Evolutionary conservation across 208 protist species (phyloP).

Genomic region (Leptomonas seymouri): DNA sequence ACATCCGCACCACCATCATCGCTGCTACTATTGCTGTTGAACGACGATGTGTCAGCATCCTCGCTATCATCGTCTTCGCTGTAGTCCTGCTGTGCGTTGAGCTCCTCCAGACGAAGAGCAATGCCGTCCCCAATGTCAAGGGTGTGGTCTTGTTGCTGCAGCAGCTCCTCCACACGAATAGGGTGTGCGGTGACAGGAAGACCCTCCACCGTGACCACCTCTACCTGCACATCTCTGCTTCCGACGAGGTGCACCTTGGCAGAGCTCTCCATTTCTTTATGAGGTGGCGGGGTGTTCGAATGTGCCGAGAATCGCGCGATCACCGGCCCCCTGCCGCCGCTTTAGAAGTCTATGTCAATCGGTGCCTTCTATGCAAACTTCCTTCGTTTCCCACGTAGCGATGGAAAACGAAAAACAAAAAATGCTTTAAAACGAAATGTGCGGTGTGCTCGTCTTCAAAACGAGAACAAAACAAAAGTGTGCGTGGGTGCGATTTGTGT

Average conservation of each 20-base stretch:
- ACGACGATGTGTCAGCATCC: conserved; percentile 6
- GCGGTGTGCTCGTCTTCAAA: no score
- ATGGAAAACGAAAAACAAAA: no score
- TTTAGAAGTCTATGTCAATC: no score
- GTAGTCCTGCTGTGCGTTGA: conserved; percentile 42
- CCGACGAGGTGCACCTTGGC: background rate
- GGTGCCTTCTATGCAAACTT: no score
- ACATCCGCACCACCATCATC: background rate
- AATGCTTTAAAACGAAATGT: no score
- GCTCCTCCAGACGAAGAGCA: conserved; percentile 73
- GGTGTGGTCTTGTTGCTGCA: conserved; percentile 45
- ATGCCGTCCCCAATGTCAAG: conserved; percentile 67
- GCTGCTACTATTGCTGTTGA: background rate
- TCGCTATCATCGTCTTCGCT: conserved; percentile 47
- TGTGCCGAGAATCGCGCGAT: no score
- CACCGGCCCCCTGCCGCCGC: no score
- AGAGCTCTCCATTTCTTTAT: background rate
- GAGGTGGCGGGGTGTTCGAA: no score
- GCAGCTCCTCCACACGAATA: conserved; percentile 76
- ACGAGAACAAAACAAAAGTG: no score
- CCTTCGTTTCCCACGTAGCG: no score
- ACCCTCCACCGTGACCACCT: conserved; percentile 70
- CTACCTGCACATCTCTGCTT: conserved; percentile 54
- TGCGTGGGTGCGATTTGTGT: no score
- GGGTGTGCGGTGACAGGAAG: conserved; percentile 48